Evolutionary conservation across 2,329 filamentous ascomycete species (phyloP), one percentile per base, ranked within the genome.

Genomic region (Zymoseptoria brevis): DNA sequence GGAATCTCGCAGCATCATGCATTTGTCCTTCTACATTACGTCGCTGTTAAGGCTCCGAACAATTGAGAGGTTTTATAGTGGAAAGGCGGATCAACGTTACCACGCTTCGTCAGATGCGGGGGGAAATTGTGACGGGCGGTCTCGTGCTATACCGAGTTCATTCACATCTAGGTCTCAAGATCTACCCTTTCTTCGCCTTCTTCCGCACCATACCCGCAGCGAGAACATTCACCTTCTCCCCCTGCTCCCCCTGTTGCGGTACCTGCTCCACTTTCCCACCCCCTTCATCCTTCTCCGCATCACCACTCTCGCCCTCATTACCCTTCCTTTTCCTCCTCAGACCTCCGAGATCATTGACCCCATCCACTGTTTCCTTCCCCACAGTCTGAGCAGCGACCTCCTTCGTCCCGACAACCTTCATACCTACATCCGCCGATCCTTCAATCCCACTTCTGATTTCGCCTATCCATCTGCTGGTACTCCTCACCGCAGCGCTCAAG

Each of bases 391-490:
- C 21, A 22, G 21, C 21, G 21, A 53, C 21, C 21, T 51, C 54
- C 9, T 64, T 65, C 19, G 54, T 60, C 2, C 69, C 69, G 7
- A 55, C 53, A 4, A 69, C 52, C 3, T 60, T 58, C 5, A 68
- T 24, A 2, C 56, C 66, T 58, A 67, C 67, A 8, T 69, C 66
- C 48, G 52, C 21, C 54, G 55, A 49, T 9, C 62, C 29, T 6
- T 67, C 62, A 50, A 62, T 55, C 9, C 69, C 66, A 11, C 62
- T 64, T 4, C 53, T 81, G 1, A 87, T 83, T 68, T 93, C 88
- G 13, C 80, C 80, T 50, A 85, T 79, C 88, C 89, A 94, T 56
- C 87, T 83, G 55, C 74, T 76, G 2, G 88, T 89, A 67, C 87
- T 90, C 30, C 79, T 77, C 1, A 75, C 76, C 0, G 87, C 85